A percentile compares a stretch with the other conserved stretches of the same genome.
phyloP scores from a whole-genome alignment of 176 grass and related monocot species.

The Canna indica region DNA sequence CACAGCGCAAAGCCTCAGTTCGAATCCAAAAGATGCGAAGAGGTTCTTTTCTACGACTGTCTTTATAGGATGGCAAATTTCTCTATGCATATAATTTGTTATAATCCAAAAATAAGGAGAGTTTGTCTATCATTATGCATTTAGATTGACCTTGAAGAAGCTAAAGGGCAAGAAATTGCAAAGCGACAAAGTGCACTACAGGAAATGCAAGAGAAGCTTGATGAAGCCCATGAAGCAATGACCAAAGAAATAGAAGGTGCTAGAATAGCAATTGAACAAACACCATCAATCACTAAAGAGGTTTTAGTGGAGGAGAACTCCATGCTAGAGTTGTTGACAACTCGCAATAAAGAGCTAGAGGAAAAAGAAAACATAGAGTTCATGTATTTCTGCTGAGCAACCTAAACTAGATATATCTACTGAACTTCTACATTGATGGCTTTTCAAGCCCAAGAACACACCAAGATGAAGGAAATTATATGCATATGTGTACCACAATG shows the following conservation, averaged over 20 bases:
- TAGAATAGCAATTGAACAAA: constrained; percentile 66
- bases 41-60: constrained; percentile 34
- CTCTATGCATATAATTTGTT: constrained; percentile 14
- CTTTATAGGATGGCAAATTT: constrained; percentile 13
- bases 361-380: too few relatives aligned
- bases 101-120: background rate
- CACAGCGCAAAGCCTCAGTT: constrained; percentile 47
- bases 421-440: too few relatives aligned
- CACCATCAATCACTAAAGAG: constrained; percentile 70
- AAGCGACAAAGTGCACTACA: constrained; percentile 65
- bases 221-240: constrained; percentile 56
- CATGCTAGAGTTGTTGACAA: constrained; percentile 55
- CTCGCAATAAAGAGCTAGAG: constrained; percentile 62
- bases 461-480: too few relatives aligned
- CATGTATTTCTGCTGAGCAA: too few relatives aligned
- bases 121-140: too few relatives aligned
- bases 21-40: constrained; percentile 71
- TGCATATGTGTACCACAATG: constrained; percentile 8
- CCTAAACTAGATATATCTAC: too few relatives aligned
- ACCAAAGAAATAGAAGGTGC: constrained; percentile 63
- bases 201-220: constrained; percentile 66
- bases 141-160: constrained; percentile 72
- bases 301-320: constrained; percentile 57
- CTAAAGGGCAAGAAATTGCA: constrained; percentile 68
- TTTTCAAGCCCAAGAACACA: too few relatives aligned